Evolutionary conservation across 345 rosid genomes (phyloP).

Genomic region (Hirschfeldia incana): DNA sequence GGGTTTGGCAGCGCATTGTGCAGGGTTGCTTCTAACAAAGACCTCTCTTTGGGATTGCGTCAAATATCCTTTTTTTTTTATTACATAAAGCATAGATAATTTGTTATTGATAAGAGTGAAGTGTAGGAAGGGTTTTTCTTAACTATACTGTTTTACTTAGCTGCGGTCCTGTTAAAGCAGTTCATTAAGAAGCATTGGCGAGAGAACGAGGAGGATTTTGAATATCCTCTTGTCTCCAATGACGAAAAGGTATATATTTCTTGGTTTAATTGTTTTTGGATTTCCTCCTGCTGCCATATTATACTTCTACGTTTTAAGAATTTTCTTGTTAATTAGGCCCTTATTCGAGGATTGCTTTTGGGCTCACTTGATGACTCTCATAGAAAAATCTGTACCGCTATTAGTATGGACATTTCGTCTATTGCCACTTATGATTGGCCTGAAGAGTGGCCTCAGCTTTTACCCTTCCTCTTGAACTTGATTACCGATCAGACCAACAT

Average conservation of each 20-base stretch:
- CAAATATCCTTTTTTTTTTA: constrained; percentile 86
- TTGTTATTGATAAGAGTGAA: constrained; percentile 2
- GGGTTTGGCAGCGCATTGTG: constrained; percentile 87
- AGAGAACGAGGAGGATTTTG: constrained; percentile 78
- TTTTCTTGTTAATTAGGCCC: constrained; percentile 50
- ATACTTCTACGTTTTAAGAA: neutral
- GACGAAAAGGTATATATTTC: constrained; percentile 65
- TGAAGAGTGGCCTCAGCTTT: constrained; percentile 83
- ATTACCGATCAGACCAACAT: constrained; percentile 59
- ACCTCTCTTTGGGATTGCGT: constrained; percentile 71
- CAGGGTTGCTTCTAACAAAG: constrained; percentile 75
- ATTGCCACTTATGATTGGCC: constrained; percentile 90
- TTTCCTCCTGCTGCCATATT: neutral
- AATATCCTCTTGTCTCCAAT: constrained; percentile 66
- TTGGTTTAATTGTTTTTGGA: neutral
- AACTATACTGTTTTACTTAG: constrained; percentile 63
- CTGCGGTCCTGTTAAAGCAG: constrained; percentile 90
- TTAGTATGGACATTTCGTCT: constrained; percentile 83
- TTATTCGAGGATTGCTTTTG: constrained; percentile 70
- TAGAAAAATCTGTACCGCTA: constrained; percentile 79
- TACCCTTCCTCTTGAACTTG: constrained; percentile 73
- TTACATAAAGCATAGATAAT: neutral
- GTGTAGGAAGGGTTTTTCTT: constrained; percentile 30
- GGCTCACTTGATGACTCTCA: constrained; percentile 73
- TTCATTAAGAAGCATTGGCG: constrained; percentile 90